phyloP scores from a whole-genome alignment of 768 basidiomycete genomes.

The Tephrocybe rancida region DNA sequence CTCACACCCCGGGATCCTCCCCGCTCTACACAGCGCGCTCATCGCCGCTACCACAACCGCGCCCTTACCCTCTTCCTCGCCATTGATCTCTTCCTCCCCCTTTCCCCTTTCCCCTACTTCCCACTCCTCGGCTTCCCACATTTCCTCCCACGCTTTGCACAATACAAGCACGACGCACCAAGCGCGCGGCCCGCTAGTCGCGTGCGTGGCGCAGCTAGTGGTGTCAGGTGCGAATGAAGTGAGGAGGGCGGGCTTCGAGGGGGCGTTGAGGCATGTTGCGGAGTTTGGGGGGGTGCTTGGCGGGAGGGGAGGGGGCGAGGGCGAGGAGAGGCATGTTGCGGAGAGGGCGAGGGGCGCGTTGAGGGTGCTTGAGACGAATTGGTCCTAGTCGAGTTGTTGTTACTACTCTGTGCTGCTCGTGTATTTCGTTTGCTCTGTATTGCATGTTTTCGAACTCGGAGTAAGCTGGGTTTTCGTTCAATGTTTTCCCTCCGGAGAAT shows the following conservation, averaged over 20 bases:
- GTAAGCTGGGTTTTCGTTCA: no score
- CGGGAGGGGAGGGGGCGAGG: slow-evolving; percentile 10
- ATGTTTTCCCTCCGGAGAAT: no score
- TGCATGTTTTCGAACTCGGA: no score
- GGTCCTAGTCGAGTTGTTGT: no score
- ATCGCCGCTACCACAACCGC: slow-evolving; percentile 54
- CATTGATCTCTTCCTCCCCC: not conserved
- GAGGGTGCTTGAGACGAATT: slow-evolving; percentile 3
- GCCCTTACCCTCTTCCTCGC: not conserved
- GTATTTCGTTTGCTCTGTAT: no score
- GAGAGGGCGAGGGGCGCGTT: slow-evolving; percentile 4
- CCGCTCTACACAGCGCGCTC: slow-evolving; percentile 58
- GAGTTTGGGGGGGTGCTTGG: slow-evolving; percentile 31
- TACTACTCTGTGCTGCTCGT: no score
- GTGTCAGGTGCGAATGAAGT: slow-evolving; percentile 37
- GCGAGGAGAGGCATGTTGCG: slow-evolving; percentile 34
- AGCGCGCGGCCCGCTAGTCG: slow-evolving; percentile 61
- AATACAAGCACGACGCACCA: slow-evolving; percentile 23
- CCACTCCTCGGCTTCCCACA: not conserved
- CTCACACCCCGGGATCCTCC: slow-evolving; percentile 51
- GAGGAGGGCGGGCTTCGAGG: slow-evolving; percentile 39
- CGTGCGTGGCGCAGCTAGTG: slow-evolving; percentile 61
- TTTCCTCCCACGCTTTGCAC: not conserved
- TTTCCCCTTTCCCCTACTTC: not conserved
- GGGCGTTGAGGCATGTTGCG: slow-evolving; percentile 43